phyloP scores from a whole-genome alignment of 2,329 filamentous ascomycete species.

The Botryotinia convoluta region DNA sequence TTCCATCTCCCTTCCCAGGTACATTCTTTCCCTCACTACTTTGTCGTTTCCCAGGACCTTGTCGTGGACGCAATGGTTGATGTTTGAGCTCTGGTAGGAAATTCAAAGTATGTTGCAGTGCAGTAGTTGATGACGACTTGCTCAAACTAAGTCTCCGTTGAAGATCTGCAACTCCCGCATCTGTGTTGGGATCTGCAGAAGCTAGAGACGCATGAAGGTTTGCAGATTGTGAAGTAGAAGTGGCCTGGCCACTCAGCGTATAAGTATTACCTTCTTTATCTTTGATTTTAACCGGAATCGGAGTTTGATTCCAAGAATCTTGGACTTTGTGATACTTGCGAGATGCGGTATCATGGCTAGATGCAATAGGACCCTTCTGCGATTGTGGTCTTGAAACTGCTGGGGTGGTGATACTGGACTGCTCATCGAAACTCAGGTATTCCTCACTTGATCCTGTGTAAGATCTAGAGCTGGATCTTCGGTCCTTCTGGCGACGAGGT shows the following conservation, averaged over 20 bases:
- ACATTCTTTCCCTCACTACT: slow-evolving; percentile 16
- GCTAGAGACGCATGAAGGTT: slow-evolving; percentile 11
- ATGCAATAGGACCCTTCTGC: slow-evolving; percentile 22
- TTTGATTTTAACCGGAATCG: neutral
- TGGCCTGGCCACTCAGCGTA: neutral
- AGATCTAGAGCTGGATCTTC: slow-evolving; percentile 24
- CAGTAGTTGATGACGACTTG: slow-evolving; percentile 30
- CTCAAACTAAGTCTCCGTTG: slow-evolving; percentile 20
- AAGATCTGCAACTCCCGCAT: slow-evolving; percentile 16
- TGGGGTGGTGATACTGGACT: slow-evolving; percentile 35
- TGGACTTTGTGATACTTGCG: neutral
- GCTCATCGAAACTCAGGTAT: slow-evolving; percentile 32
- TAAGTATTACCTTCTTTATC: neutral
- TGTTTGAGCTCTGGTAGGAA: slow-evolving; percentile 43
- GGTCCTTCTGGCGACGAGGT: slow-evolving; percentile 1
- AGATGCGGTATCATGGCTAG: neutral
- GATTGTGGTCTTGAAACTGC: slow-evolving; percentile 33
- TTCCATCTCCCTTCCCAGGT: neutral
- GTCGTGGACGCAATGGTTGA: slow-evolving; percentile 39
- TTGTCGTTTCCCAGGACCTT: slow-evolving; percentile 33
- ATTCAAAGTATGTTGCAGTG: slow-evolving; percentile 29
- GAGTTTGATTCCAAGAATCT: slow-evolving; percentile 8
- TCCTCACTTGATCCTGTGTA: slow-evolving; percentile 35
- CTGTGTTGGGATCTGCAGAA: slow-evolving; percentile 23
- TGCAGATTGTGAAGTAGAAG: neutral